These are phyloP conservation scores for Fusarium continuum DNA, from an alignment of 2,329 filamentous ascomycete species.

Conservation along the genomic window DNA sequence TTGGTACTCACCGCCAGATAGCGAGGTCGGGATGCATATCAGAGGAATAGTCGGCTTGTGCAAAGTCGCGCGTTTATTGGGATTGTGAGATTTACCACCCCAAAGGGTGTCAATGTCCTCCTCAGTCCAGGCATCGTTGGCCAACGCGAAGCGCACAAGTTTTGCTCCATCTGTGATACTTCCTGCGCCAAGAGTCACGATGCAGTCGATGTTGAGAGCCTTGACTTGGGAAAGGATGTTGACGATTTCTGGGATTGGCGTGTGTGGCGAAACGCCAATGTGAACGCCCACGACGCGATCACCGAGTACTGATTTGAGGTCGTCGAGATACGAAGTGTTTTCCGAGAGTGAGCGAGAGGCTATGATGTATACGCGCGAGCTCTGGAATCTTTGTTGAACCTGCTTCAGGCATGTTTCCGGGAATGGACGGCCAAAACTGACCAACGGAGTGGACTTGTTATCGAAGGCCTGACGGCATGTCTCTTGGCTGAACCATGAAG, in stretches of 20 bases:
- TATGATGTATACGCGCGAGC: not conserved
- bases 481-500: not conserved
- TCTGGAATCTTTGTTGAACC: not conserved
- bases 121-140: not conserved
- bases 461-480: not conserved
- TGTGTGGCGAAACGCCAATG: constrained; percentile 16
- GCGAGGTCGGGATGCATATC: constrained; percentile 11
- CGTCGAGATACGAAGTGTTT: not conserved
- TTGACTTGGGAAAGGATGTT: constrained; percentile 3
- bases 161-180: constrained; percentile 13
- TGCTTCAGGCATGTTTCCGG: not conserved
- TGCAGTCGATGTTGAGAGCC: constrained; percentile 6
- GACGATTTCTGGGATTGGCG: constrained; percentile 7
- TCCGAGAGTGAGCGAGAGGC: not conserved
- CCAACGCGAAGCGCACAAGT: constrained; percentile 1
- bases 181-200: constrained; percentile 15
- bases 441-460: not conserved
- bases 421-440: constrained; percentile 3
- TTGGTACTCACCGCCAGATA: constrained; percentile 14
- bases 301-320: not conserved
- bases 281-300: not conserved
- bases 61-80: not conserved
- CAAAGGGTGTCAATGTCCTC: constrained; percentile 1
- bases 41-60: not conserved
- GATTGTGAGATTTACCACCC: constrained; percentile 7